Conservation (phyloP, 371 early-diverging fungal species). For the Funneliformis caledonium region DNA sequence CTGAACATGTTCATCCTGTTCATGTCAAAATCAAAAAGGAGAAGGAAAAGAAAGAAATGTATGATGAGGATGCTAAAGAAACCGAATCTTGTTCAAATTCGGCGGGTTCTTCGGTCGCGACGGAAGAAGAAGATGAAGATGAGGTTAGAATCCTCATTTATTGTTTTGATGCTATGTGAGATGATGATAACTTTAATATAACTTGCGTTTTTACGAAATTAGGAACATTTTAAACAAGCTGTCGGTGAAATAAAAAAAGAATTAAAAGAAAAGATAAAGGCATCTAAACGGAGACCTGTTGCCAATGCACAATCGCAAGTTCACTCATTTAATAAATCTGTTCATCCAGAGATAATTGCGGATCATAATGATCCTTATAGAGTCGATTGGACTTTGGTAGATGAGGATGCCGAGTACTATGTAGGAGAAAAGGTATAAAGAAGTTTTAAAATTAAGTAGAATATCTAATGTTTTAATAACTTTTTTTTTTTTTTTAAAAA, state of each 20-base stretch:
- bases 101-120: neutral
- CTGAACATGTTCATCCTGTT: conserved; percentile 24
- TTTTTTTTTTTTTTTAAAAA: no score
- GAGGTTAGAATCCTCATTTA: conserved; percentile 18
- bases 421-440: conserved; percentile 67
- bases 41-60: neutral
- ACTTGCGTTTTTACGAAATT: neutral
- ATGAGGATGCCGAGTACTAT: conserved; percentile 50
- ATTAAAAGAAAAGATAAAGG: conserved; percentile 75
- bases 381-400: conserved; percentile 79
- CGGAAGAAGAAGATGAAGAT: conserved; percentile 18
- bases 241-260: conserved; percentile 62
- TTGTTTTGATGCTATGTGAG: neutral
- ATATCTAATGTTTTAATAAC: neutral
- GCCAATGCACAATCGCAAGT: conserved; percentile 77
- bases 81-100: conserved; percentile 17
- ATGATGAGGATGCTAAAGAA: conserved; percentile 26
- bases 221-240: neutral
- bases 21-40: conserved; percentile 6
- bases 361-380: conserved; percentile 92
- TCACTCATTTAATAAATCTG: conserved; percentile 70
- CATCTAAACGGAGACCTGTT: conserved; percentile 77
- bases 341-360: conserved; percentile 69
- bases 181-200: neutral
- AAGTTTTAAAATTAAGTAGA: neutral